Evolutionary conservation across 306 rosid genomes (phyloP).

Genomic region (Elaeagnus macrophylla): DNA sequence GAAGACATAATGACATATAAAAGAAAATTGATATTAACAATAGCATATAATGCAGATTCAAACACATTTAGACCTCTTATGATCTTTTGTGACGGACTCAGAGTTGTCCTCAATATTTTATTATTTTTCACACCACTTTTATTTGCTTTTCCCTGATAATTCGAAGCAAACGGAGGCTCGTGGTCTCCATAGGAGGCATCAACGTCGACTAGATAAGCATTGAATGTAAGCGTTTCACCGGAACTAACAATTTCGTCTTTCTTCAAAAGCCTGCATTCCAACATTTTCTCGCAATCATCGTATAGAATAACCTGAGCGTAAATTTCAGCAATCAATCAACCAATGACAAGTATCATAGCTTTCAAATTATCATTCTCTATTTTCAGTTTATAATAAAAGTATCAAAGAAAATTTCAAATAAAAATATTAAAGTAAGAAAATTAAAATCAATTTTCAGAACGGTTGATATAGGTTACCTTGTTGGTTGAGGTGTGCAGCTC

Average conservation of each 20-base stretch:
- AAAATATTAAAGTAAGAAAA: neutral
- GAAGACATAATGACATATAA: neutral
- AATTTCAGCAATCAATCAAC: constrained; percentile 1
- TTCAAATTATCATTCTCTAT: neutral
- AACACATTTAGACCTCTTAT: constrained; percentile 43
- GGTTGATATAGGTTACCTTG: constrained; percentile 41
- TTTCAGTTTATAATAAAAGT: neutral
- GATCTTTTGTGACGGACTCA: constrained; percentile 73
- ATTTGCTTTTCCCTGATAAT: constrained; percentile 19
- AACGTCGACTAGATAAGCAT: constrained; percentile 44
- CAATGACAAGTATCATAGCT: neutral
- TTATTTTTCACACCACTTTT: constrained; percentile 9
- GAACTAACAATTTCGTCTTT: constrained; percentile 40
- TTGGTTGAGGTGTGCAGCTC: constrained; percentile 38
- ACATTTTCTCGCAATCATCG: constrained; percentile 56
- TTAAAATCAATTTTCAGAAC: neutral
- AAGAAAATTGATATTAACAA: neutral
- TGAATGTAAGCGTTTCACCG: constrained; percentile 49
- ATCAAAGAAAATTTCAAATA: neutral
- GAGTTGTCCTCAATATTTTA: constrained; percentile 17
- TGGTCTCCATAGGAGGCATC: constrained; percentile 36
- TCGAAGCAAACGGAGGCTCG: constrained; percentile 24
- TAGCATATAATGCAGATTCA: neutral
- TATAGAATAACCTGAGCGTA: constrained; percentile 41
- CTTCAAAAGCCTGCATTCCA: constrained; percentile 66